Percentiles rank a stretch among this genome's conserved stretches.
These are phyloP conservation scores for Colletotrichum tabaci DNA, from an alignment of 2,329 filamentous ascomycete species.

Conservation along the genomic window DNA sequence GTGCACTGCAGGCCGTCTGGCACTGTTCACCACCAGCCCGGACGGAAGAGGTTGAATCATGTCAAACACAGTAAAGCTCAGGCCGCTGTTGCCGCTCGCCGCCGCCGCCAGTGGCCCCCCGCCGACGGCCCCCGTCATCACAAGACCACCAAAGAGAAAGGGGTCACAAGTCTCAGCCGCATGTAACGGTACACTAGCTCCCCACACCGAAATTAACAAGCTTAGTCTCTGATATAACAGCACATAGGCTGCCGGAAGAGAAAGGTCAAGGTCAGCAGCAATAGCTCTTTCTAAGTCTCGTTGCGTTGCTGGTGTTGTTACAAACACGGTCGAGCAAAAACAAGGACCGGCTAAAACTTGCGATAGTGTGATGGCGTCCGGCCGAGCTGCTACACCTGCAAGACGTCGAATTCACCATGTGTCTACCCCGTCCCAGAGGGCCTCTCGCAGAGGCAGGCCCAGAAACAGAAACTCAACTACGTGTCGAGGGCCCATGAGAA, in stretches of 20 bases:
- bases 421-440: conserved; percentile 33
- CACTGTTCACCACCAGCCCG: neutral
- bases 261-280: conserved; percentile 25
- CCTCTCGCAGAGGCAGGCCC: conserved; percentile 20
- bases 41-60: neutral
- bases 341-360: neutral
- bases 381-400: conserved; percentile 20
- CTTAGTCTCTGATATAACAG: neutral
- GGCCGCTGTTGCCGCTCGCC: conserved; percentile 18
- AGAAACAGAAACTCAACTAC: conserved; percentile 22
- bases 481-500: conserved; percentile 25
- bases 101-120: neutral
- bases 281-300: neutral
- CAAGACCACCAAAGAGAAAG: conserved; percentile 8
- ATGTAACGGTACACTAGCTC: conserved; percentile 13
- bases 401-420: neutral
- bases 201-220: neutral
- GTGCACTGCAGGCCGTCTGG: neutral
- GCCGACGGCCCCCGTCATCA: neutral
- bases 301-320: neutral
- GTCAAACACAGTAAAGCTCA: neutral
- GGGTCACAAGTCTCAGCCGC: conserved; percentile 19
- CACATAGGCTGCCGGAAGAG: conserved; percentile 15
- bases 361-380: conserved; percentile 21
- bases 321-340: neutral